Conservation (phyloP, 1,139 yeast species). For the Saccharomyces hybrid region DNA sequence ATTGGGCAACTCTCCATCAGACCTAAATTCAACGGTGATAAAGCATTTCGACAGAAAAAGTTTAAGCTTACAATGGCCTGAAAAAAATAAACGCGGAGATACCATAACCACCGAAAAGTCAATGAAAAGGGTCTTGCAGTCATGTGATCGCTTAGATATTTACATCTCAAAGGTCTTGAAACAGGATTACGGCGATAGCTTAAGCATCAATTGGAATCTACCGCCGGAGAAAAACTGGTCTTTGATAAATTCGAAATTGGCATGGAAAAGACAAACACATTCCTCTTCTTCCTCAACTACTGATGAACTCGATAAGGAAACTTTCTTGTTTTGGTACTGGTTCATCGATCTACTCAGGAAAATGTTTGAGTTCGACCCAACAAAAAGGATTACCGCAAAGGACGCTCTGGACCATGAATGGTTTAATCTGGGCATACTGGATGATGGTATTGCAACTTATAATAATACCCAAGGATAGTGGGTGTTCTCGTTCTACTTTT, state of each 20-base stretch:
- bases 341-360: slow-evolving; percentile 58
- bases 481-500: not conserved
- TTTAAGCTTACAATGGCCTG: slow-evolving; percentile 27
- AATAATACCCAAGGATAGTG: not conserved
- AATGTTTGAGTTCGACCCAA: slow-evolving; percentile 57
- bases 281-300: slow-evolving; percentile 1
- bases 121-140: slow-evolving; percentile 26
- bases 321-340: slow-evolving; percentile 69
- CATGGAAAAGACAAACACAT: slow-evolving; percentile 10
- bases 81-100: slow-evolving; percentile 24
- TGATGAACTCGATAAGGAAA: slow-evolving; percentile 34
- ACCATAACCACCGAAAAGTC: slow-evolving; percentile 25
- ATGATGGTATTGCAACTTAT: slow-evolving; percentile 42
- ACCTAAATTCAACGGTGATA: slow-evolving; percentile 27
- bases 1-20: slow-evolving; percentile 28
- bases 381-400: slow-evolving; percentile 52
- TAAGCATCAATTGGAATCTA: slow-evolving; percentile 27
- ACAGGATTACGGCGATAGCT: slow-evolving; percentile 23
- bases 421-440: slow-evolving; percentile 69
- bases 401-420: slow-evolving; percentile 71
- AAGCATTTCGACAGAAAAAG: slow-evolving; percentile 26
- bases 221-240: slow-evolving; percentile 29
- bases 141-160: slow-evolving; percentile 27
- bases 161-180: slow-evolving; percentile 23
- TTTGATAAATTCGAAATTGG: slow-evolving; percentile 16